A percentile compares a stretch with the other conserved stretches of the same genome.
Evolutionary conservation across 169 alveolate genomes (phyloP).

Genomic region (Fabrea salina): DNA sequence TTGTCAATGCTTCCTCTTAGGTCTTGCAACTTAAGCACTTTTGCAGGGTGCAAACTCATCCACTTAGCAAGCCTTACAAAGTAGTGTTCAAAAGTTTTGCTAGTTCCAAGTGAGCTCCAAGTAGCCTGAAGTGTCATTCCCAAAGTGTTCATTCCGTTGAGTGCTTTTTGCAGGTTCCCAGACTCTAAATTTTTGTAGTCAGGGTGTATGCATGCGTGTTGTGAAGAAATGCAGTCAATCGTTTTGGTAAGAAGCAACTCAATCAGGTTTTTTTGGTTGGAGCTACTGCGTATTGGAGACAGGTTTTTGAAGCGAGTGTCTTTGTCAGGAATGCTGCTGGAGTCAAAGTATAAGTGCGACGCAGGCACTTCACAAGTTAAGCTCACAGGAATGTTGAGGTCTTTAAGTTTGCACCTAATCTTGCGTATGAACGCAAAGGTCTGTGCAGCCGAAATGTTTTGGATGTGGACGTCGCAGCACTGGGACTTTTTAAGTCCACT

Average conservation of each 20-base stretch:
- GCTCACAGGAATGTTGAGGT: background rate
- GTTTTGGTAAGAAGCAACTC: constrained; percentile 8
- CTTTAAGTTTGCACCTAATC: background rate
- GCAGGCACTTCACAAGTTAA: background rate
- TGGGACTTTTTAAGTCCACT: no score
- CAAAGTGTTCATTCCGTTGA: constrained; percentile 28
- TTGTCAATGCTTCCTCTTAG: constrained; percentile 33
- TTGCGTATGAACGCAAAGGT: background rate
- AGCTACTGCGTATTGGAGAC: background rate
- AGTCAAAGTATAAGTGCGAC: background rate
- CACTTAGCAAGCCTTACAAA: constrained; percentile 1
- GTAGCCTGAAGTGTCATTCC: constrained; percentile 31
- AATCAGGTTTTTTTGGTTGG: background rate
- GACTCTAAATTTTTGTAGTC: constrained; percentile 3
- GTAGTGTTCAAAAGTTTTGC: background rate
- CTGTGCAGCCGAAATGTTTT: background rate
- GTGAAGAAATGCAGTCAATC: constrained; percentile 24
- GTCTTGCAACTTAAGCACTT: background rate
- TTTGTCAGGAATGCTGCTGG: background rate
- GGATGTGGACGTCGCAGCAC: constrained; percentile 1
- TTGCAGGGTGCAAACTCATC: constrained; percentile 36
- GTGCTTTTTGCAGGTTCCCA: constrained; percentile 35
- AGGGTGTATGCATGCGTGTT: constrained; percentile 7
- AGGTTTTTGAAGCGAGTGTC: constrained; percentile 6
- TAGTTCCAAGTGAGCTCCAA: background rate